Base-by-base conservation (phyloP, 2,329 filamentous ascomycete genomes). In the Cercospora sp. region DNA sequence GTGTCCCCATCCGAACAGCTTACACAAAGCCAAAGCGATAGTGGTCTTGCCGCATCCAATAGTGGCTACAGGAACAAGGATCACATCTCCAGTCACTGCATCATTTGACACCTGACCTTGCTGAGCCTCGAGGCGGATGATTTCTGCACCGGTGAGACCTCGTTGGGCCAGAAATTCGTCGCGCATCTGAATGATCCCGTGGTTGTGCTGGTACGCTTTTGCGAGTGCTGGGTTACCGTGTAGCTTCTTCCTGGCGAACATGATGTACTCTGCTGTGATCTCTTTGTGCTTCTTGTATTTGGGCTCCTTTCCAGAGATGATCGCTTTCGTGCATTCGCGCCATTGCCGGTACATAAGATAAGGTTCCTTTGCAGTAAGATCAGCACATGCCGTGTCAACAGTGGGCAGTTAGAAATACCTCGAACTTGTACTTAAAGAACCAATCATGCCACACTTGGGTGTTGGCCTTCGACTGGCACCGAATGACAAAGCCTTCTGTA, bases 381-480 rank as follows among this genome's bases (percentile, higher is more conserved):
- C 37, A 53, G 24, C n/a, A 24, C 7, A 62, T 49, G 43, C 21
- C n/a, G n/a, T 8, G 24, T 18, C 43, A 12, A 13, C 24, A 9
- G 32, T 13, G 12, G 8, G 43, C 26, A 51, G 1, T 13, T 28
- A 24, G 12, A 43, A 37, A 8, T 59, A 65, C 62, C 77, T 99
- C 95, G 69, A 99, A 99, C 82, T 99, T 99, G 87, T 94, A 99
- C 81, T 99, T 99, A 89, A 99, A 99, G 81, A 99, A 99, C 95
- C 95, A 99, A 79, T 99, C 94, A n/a, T 87, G 82, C 78, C 89
- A 95, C 30, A 88, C 80, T 12, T 72, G 66, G 16, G 74, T 75
- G 30, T 75, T 72, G 16, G 75, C 75, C 77, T 84, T 83, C 84
- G 89, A 82, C 88, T 92, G 86, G 70, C 95, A 98, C 66, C 95